Evolutionary conservation across 164 flowering plant species (phyloP).

Genomic region (Vitis cinerea): DNA sequence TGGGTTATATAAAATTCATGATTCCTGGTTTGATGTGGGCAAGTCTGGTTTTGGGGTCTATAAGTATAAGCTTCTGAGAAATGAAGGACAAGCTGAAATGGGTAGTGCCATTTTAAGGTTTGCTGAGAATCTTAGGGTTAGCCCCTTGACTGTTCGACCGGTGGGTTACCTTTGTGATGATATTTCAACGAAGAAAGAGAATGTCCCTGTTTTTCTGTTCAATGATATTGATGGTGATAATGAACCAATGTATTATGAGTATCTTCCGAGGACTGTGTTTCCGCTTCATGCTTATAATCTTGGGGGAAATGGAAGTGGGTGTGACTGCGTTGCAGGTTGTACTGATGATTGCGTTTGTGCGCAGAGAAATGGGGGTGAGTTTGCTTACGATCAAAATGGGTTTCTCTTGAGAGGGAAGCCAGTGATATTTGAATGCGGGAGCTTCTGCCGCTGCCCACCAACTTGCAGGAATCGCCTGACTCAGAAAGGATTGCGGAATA

Average conservation of each 20-base stretch:
- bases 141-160: conserved; percentile 52
- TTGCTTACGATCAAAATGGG: conserved; percentile 72
- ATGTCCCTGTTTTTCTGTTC: conserved; percentile 55
- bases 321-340: conserved; percentile 64
- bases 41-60: conserved; percentile 89
- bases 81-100: conserved; percentile 76
- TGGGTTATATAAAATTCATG: conserved; percentile 69
- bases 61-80: conserved; percentile 72
- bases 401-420: conserved; percentile 78
- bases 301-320: conserved; percentile 38
- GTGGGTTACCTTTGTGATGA: conserved; percentile 66
- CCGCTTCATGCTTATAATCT: conserved; percentile 42
- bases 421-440: conserved; percentile 80
- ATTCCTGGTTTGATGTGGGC: conserved; percentile 82
- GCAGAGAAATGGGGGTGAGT: conserved; percentile 74
- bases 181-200: conserved; percentile 65
- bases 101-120: conserved; percentile 65
- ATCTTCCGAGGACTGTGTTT: conserved; percentile 49
- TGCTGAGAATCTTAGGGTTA: conserved; percentile 48
- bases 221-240: conserved; percentile 71
- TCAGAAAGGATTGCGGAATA: conserved; percentile 57
- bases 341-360: conserved; percentile 56
- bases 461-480: conserved; percentile 66
- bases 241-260: conserved; percentile 63
- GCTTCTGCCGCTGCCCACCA: conserved; percentile 63